phyloP scores from a whole-genome alignment of 352 stramenopile species.

The Globisporangium paroecandrum region DNA sequence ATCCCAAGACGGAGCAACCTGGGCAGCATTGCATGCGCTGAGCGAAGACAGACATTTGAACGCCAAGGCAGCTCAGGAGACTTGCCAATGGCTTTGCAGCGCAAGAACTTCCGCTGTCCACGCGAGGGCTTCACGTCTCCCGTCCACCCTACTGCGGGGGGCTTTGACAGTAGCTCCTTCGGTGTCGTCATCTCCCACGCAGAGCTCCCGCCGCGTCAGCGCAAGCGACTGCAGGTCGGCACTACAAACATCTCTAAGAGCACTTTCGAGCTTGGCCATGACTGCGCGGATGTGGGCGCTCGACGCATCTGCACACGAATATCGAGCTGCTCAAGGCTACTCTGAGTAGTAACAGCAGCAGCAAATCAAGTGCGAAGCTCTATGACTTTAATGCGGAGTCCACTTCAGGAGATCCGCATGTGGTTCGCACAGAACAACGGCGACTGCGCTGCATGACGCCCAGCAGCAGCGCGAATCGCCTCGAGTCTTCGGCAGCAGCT shows the following conservation, averaged over 20 bases:
- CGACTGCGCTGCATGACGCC: conserved; percentile 15
- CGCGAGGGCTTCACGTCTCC: conserved; percentile 25
- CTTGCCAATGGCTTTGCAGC: conserved; percentile 37
- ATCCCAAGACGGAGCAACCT: neutral
- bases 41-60: neutral
- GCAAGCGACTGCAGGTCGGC: conserved; percentile 74
- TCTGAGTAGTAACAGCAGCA: conserved; percentile 12
- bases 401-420: neutral
- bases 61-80: neutral
- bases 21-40: too few species aligned
- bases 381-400: neutral
- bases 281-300: conserved; percentile 10
- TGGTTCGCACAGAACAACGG: conserved; percentile 13
- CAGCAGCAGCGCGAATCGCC: conserved; percentile 17
- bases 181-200: conserved; percentile 33
- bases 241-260: conserved; percentile 56
- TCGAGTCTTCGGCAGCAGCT: neutral
- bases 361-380: neutral
- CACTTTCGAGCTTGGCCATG: conserved; percentile 21
- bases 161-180: conserved; percentile 8
- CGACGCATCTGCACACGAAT: conserved; percentile 41
- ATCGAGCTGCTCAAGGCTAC: conserved; percentile 40
- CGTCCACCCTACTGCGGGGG: neutral
- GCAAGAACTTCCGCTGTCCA: conserved; percentile 61
- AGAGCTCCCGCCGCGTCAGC: conserved; percentile 48